Evolutionary conservation across 495 filamentous ascomycete species (phyloP), one percentile per base, ranked within the genome.

Genomic region (Aspergillus diversus): DNA sequence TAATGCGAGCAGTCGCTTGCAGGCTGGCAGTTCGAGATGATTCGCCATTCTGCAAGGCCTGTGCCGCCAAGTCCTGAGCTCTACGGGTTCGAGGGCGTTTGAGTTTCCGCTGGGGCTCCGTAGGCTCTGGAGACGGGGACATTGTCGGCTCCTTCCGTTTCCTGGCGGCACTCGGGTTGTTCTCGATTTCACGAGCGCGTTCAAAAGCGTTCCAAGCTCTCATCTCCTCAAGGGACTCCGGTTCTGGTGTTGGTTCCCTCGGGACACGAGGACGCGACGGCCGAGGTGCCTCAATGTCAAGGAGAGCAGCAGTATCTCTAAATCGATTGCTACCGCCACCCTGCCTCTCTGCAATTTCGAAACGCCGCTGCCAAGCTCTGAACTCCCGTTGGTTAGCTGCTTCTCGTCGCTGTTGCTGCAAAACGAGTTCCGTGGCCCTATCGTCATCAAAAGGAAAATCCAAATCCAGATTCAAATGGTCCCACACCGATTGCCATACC

Each of bases 361-460:
- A 81, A 43, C 92, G 88, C 66, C 90, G 85, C 68, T 93, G 89
- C 92, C 92, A 96, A 58, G 81, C 78, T 64, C 83, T 81, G 65
- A 90, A 87, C 57, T 93, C 90, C 51, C 85, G 82, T 48, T 83
- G 82, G 59, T 93, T 86, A 7, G 79, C 77, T 57, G 84, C 76
- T 57, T 88, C 83, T 5, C 84, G 80, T 64, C 85, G 79, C 64
- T 84, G 84, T 66, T 87, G 83, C 34, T 81, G 80, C 42, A 70
- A 50, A 65, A 83, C 71, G 43, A 85, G 78, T 56, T 78, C 69
- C 64, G 64, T 80, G 75, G 67, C 76, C 66, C 73, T 73, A 31
- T 92, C 89, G 65, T 94, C 90, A 63, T 92, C 90, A 68, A 93
- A 94, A 12, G 92, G 90, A 69, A 93, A 95, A 71, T 97, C 93